These are phyloP conservation scores for Phytophthora fragariae DNA, from an alignment of 352 stramenopile genomes.

Conservation along the genomic window DNA sequence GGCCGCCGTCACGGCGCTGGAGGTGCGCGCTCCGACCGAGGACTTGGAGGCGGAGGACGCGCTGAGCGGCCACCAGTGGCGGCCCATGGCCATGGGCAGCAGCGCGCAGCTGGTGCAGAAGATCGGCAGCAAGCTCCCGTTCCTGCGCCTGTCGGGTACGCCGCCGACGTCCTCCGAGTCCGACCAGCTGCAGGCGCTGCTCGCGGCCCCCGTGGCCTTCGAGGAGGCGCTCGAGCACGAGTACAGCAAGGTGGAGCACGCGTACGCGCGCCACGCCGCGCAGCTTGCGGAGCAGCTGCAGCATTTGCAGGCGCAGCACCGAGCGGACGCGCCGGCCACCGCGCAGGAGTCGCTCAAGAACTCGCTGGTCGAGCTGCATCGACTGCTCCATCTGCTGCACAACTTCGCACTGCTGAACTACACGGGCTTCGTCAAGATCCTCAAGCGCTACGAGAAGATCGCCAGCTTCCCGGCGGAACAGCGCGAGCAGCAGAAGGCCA, in stretches of 20 bases:
- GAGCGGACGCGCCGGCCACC: constrained; percentile 59
- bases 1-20: constrained; percentile 22
- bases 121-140: constrained; percentile 36
- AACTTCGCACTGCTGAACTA: constrained; percentile 99
- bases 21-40: constrained; percentile 19
- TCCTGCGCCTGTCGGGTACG: constrained; percentile 31
- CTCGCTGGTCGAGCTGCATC: constrained; percentile 94
- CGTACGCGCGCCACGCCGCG: constrained; percentile 88
- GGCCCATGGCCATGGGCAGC: constrained; percentile 34
- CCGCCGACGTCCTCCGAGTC: constrained; percentile 25
- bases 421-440: constrained; percentile 98
- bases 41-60: constrained; percentile 37
- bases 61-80: constrained; percentile 41
- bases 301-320: constrained; percentile 77
- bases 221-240: constrained; percentile 83
- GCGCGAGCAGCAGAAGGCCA: constrained; percentile 53
- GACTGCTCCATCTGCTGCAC: constrained; percentile 93
- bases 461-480: constrained; percentile 44
- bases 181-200: constrained; percentile 46
- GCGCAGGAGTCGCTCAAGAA: constrained; percentile 93
- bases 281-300: constrained; percentile 89
- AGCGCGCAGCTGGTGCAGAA: constrained; percentile 27
- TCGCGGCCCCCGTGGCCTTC: constrained; percentile 60
- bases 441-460: constrained; percentile 95
- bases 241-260: constrained; percentile 92